Evolutionary conservation across 495 filamentous ascomycete genomes (phyloP), one percentile per base, ranked within the genome.

Genomic region (Neurospora sublineolata): DNA sequence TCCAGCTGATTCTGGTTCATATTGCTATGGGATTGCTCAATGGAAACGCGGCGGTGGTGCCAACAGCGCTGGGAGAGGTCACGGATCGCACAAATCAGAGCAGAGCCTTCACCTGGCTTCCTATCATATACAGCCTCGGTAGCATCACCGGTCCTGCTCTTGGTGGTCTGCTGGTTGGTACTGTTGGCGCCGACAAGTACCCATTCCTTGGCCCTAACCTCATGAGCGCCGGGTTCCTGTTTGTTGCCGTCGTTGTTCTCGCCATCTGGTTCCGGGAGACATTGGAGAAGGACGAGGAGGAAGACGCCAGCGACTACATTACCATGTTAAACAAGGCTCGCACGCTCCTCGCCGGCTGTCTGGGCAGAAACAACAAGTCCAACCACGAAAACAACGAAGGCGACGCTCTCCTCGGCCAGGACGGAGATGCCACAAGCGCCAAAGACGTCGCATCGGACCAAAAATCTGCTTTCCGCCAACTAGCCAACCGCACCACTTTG

Each of bases 61-160:
- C 93, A 36, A 97, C 96, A 2, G 95, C 93, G 71, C 83, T 99
- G 36, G 95, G 96, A 12, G 95, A 99, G 79, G 91, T 99, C 71
- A 99, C 95, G 2, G 94, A 98, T 76, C 89, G 91, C 46, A 94
- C 91, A 73, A 99, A 99, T 79, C 95, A 99, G 82, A 93, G 90
- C 46, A 87, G 86, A 67, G 94, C 94, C 0, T 99, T 98, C 76
- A 92, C 90, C 3, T 99, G 94, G 83, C 86, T 99, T 18, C 95
- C 95, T 0, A 90, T 97, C 44, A 87, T 99, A 4, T 98, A 99
- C 79, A 93, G 94, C 27, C 83, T 99, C 69, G 95, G 95, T 18
- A 93, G 91, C 40, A 96, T 99, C 73, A 96, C 93, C 0, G 95
- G 95, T 0, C 96, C 95, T 2, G 87, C 94, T 18, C 77, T 98